Evolutionary conservation across 2,329 filamentous ascomycete species (phyloP), one percentile per base, ranked within the genome.

Genomic region (Rasamsonia emersonii): DNA sequence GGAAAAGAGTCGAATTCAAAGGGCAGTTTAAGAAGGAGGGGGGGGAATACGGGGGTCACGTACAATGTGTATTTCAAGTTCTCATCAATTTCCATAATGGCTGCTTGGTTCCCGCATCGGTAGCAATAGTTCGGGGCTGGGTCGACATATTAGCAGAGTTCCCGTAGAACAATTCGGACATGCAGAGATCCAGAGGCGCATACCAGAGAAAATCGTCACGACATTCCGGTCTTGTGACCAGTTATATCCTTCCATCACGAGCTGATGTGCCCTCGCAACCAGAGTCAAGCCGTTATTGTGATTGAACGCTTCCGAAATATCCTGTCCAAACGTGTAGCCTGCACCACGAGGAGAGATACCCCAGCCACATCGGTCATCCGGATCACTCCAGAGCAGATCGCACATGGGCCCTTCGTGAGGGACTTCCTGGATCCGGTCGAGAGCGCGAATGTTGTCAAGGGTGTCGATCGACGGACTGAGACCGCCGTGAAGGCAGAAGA

Each of bases 41-140:
- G 19, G 8, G 25, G 11, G 13, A 17, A 20, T 15, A 29, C 21
- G 18, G n/a, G n/a, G n/a, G n/a, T n/a, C 27, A 79, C 86, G 64
- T 75, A 95, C 89, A 98, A 96, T 54, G 91, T 96, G 67, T 96
- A 98, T 71, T 98, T 96, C 58, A 98, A 69, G 62, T 96, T 88
- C 67, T 98, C 91, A 47, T 96, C 91, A 62, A 98, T 98, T 66
- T 96, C 91, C 91, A 98, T 98, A 61, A 98, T 96, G n/a, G 91
- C 91, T 36, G 91, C 91, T 65, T 96, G 91, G 65, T 98, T 98
- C 56, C 91, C 91, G 58, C 91, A 98, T 61, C 91, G 78, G 73
- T 98, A 96, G 70, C 89, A 98, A 72, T 98, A 98, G 62, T 89
- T 89, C 42, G 83, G 83, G 33, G 83, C 83, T 79, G 45, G 11